Evolutionary conservation across 192 early-diverging fungal genomes (phyloP), one percentile per base, ranked within the genome.

Genomic region (Kappamyces sp.): DNA sequence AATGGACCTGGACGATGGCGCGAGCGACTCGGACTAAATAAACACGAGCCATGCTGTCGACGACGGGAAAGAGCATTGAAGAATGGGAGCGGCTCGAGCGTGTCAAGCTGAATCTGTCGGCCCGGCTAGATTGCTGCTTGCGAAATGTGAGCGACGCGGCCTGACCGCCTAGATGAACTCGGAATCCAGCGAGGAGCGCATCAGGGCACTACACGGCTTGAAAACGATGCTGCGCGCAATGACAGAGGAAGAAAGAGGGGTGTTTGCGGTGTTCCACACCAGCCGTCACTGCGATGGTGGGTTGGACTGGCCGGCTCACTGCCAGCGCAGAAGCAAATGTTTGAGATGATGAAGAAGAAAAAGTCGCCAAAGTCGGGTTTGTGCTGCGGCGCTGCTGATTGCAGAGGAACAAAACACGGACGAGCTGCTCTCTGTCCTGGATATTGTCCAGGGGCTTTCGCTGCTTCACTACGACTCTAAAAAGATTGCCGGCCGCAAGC

Each of bases 381-480:
- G 3, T 53, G 9, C 38, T 53, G 1, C 55, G 5, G 41, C 39
- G 9, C 5, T 57, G 23, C 23, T 23, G 23, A 23, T 23, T 23
- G 0, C 23, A 23, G 23, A 23, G 23, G 23, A 23, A 23, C 23
- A 23, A 9, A 57, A 57, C 41, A 9, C 8, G 1, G 43, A 44
- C 43, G 9, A 44, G 43, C 43, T 44, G 43, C 43, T 44, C 43
- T 44, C 13, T 9, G 43, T 44, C 43, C 13, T 44, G 8, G 43
- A 44, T 13, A 40, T 57, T 4, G 46, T 57, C 8, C 55, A 57
- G 41, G 55, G 55, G 46, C 33, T 57, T 15, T 5, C 55, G 6
- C 55, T 57, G 41, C 7, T 57, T 3, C 55, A 57, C 39, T 57
- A 57, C 40, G 39, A 37, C 5, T 57, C 55, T 32, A 57, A 57